These are phyloP conservation scores for Medicago arabica DNA, from an alignment of 306 rosid species.

Conservation along the genomic window DNA sequence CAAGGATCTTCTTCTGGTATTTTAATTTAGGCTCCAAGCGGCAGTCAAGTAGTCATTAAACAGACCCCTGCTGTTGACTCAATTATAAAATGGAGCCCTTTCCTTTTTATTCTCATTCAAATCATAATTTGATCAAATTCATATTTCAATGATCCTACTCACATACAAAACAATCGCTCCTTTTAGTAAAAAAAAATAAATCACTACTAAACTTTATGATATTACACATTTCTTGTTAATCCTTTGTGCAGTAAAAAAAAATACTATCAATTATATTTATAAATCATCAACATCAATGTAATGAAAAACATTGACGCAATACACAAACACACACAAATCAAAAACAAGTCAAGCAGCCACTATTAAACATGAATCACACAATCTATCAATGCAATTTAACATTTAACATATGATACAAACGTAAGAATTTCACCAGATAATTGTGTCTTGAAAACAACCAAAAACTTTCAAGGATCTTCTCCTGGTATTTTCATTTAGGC, in stretches of 20 bases:
- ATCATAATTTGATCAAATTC: not conserved
- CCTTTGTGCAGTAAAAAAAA: not conserved
- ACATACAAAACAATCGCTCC: too few relatives aligned
- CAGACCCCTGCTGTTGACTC: slow-evolving; percentile 37
- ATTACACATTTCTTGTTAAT: too few relatives aligned
- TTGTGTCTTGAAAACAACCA: slow-evolving; percentile 62
- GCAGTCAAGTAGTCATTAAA: slow-evolving; percentile 33
- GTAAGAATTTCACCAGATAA: slow-evolving; percentile 50
- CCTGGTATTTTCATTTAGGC: slow-evolving; percentile 47
- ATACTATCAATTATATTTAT: too few relatives aligned
- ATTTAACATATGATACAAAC: not conserved
- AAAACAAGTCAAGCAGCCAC: not conserved
- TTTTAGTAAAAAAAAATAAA: not conserved
- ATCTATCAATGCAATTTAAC: too few relatives aligned
- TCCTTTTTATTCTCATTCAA: not conserved
- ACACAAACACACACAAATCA: not conserved
- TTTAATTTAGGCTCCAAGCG: slow-evolving; percentile 40
- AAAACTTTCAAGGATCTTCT: slow-evolving; percentile 68
- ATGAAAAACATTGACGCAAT: too few relatives aligned
- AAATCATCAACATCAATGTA: not conserved
- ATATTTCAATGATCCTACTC: not conserved
- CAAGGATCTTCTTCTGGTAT: slow-evolving; percentile 72
- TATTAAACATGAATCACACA: not conserved
- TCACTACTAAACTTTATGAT: not conserved
- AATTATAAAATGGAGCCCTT: slow-evolving; percentile 48